phyloP scores from a whole-genome alignment of 1,284 basidiomycete genomes.

The Boletus sp. region DNA sequence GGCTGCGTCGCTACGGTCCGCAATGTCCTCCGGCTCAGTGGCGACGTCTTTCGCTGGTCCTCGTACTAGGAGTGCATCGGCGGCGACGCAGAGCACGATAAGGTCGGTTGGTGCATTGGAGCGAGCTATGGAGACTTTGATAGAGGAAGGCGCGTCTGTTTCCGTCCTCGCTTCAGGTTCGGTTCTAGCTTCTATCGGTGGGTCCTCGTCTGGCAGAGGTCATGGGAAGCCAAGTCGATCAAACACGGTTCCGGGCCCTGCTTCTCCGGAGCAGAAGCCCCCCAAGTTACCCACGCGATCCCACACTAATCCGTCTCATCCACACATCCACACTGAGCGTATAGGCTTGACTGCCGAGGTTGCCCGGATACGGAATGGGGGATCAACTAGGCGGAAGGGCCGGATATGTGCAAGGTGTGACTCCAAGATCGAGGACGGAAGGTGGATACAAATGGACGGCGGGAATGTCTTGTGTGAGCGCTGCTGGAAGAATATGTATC shows the following conservation, averaged over 20 bases:
- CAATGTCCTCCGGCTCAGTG: slow-evolving; percentile 17
- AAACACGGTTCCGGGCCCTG: slow-evolving; percentile 42
- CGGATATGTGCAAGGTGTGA: slow-evolving; percentile 65
- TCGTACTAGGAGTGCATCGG: slow-evolving; percentile 29
- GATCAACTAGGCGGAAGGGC: slow-evolving; percentile 19
- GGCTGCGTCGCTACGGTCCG: slow-evolving; percentile 23
- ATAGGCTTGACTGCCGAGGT: slow-evolving; percentile 24
- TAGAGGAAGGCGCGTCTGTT: slow-evolving; percentile 40
- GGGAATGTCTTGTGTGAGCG: slow-evolving; percentile 76
- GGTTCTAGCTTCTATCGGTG: slow-evolving; percentile 29
- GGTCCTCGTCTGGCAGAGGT: slow-evolving; percentile 30
- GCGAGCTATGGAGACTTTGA: slow-evolving; percentile 47
- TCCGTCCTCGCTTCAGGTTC: slow-evolving; percentile 30
- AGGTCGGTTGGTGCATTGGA: slow-evolving; percentile 37
- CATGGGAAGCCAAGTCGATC: slow-evolving; percentile 39
- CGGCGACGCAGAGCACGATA: slow-evolving; percentile 28
- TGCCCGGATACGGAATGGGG: slow-evolving; percentile 27
- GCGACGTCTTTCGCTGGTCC: slow-evolving; percentile 22
- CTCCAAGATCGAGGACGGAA: slow-evolving; percentile 67
- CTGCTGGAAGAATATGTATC: slow-evolving; percentile 93
- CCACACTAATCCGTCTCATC: slow-evolving; percentile 46
- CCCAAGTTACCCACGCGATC: slow-evolving; percentile 54
- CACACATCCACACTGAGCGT: slow-evolving; percentile 32
- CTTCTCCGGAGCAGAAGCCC: slow-evolving; percentile 41
- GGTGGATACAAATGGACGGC: slow-evolving; percentile 76